These are phyloP conservation scores for Xylaria arbuscula DNA, from an alignment of 2,329 filamentous ascomycete species.

Conservation along the genomic window DNA sequence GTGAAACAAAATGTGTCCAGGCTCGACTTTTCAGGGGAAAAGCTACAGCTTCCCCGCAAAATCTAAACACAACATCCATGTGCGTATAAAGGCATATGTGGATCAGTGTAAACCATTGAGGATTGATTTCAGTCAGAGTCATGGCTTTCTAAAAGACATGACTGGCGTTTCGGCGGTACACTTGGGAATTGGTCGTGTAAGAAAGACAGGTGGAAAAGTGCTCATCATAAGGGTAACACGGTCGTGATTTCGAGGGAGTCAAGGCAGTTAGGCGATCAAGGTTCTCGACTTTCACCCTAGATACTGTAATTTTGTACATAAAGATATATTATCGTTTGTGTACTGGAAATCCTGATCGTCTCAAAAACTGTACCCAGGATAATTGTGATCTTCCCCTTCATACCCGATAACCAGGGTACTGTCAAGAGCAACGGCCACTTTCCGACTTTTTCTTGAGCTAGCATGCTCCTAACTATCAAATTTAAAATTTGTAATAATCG, in stretches of 20 bases:
- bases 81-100: conserved; percentile 1
- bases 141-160: conserved; percentile 33
- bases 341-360: conserved; percentile 24
- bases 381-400: too few relatives aligned
- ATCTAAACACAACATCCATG: conserved; percentile 5
- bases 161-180: conserved; percentile 40
- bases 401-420: too few relatives aligned
- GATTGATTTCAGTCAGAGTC: conserved; percentile 26
- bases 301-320: conserved; percentile 38
- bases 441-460: too few relatives aligned
- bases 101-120: not conserved
- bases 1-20: not conserved
- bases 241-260: conserved; percentile 22
- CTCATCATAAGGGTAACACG: conserved; percentile 29
- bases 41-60: conserved; percentile 4
- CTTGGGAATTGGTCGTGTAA: conserved; percentile 35
- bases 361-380: not conserved
- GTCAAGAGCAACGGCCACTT: too few relatives aligned
- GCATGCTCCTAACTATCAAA: too few relatives aligned
- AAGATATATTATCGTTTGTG: conserved; percentile 31
- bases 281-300: conserved; percentile 27
- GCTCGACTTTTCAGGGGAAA: conserved; percentile 9
- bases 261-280: conserved; percentile 17
- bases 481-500: too few relatives aligned
- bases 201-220: conserved; percentile 27